Percentiles rank a stretch among this genome's conserved stretches.
These are phyloP conservation scores for Carex pumila DNA, from an alignment of 176 grass and related monocot genomes.

Conservation along the genomic window DNA sequence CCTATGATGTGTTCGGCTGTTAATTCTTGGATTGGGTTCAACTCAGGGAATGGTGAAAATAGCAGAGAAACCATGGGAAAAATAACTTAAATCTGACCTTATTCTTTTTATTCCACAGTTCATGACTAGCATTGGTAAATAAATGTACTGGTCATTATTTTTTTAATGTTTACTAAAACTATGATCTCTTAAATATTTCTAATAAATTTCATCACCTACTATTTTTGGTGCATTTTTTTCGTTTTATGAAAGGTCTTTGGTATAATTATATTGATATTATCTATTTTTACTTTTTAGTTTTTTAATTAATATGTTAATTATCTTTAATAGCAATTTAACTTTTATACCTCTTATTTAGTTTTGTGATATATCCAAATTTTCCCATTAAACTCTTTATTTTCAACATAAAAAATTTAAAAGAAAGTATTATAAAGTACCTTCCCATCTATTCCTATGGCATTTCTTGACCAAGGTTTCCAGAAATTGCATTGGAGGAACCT, in stretches of 20 bases:
- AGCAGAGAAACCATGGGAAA: too few species aligned
- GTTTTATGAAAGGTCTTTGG: background rate
- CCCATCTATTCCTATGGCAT: background rate
- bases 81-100: background rate
- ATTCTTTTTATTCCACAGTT: background rate
- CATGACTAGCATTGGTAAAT: background rate
- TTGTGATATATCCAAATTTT: background rate
- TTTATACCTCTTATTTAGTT: background rate
- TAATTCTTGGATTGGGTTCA: background rate
- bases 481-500: background rate
- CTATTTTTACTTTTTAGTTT: background rate
- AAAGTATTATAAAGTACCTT: too few species aligned
- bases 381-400: too few species aligned
- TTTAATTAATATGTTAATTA: background rate
- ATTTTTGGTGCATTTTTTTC: background rate
- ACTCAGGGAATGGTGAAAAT: background rate
- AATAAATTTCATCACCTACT: background rate
- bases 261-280: background rate
- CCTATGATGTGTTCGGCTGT: background rate
- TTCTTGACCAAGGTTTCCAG: background rate
- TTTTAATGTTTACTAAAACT: background rate
- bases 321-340: background rate
- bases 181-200: background rate
- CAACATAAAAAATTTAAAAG: too few species aligned
- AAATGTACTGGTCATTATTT: background rate